Evolutionary conservation across 352 stramenopile species (phyloP).

Genomic region (Nothophytophthora sp.): DNA sequence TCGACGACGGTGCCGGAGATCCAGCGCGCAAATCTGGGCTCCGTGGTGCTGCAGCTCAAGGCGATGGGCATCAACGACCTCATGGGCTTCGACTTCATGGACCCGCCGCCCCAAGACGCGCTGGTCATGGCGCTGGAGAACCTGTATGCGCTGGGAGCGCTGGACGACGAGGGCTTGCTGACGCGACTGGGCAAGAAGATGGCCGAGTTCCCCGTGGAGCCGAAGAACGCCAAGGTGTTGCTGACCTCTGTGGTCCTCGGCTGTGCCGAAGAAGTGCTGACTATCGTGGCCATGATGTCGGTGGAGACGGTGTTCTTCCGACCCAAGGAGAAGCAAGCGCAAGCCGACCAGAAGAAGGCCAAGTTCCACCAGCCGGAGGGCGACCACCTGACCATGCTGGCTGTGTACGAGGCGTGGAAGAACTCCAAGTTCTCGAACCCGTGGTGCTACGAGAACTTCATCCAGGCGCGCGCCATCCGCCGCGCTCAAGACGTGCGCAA

Average conservation of each 20-base stretch:
- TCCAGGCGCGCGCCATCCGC: slow-evolving; percentile 97
- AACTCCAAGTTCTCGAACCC: slow-evolving; percentile 97
- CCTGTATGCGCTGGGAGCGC: slow-evolving; percentile 96
- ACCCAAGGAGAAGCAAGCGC: slow-evolving; percentile 98
- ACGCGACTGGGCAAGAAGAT: slow-evolving; percentile 97
- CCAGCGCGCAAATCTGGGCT: slow-evolving; percentile 98
- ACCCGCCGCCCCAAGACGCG: slow-evolving; percentile 97
- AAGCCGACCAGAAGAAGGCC: slow-evolving; percentile 99
- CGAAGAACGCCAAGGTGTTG: slow-evolving; percentile 99
- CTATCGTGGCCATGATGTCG: slow-evolving; percentile 98
- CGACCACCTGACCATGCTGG: slow-evolving; percentile 98
- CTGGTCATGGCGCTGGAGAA: slow-evolving; percentile 97
- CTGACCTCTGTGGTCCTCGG: slow-evolving; percentile 97
- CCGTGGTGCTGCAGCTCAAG: slow-evolving; percentile 99
- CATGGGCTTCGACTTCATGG: slow-evolving; percentile 99
- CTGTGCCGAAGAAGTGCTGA: slow-evolving; percentile 99
- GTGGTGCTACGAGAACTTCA: slow-evolving; percentile 99
- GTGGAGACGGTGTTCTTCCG: slow-evolving; percentile 99
- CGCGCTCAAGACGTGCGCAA: slow-evolving; percentile 98
- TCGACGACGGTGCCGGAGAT: slow-evolving; percentile 99
- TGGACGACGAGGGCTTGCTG: slow-evolving; percentile 97
- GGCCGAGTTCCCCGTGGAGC: slow-evolving; percentile 99
- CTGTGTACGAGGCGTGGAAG: slow-evolving; percentile 99
- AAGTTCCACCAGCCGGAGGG: slow-evolving; percentile 99
- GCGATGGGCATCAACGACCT: slow-evolving; percentile 99